Evolutionary conservation across 2,329 filamentous ascomycete species (phyloP).

Genomic region (Leptosphaerulina australis): DNA sequence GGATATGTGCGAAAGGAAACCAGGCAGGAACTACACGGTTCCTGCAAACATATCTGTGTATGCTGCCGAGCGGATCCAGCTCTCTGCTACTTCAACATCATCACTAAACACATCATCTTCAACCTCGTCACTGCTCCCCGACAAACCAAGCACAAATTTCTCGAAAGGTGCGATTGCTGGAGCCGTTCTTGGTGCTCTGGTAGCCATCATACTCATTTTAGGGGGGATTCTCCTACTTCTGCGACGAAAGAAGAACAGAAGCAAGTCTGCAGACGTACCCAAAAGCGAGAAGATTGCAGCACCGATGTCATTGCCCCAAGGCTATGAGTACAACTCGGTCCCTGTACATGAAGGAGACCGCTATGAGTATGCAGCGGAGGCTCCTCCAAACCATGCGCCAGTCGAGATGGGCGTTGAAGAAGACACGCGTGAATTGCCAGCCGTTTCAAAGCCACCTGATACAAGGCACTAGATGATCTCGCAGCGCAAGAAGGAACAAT

Average conservation of each 20-base stretch:
- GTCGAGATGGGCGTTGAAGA: background rate
- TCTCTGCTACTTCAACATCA: slow-evolving; percentile 1
- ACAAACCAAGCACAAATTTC: slow-evolving; percentile 3
- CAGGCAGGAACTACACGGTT: slow-evolving; percentile 20
- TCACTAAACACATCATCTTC: slow-evolving; percentile 1
- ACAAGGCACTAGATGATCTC: background rate
- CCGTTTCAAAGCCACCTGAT: background rate
- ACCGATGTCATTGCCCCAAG: background rate
- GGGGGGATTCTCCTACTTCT: slow-evolving; percentile 24
- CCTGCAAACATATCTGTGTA: slow-evolving; percentile 23
- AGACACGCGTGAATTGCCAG: background rate
- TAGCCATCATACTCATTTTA: slow-evolving; percentile 21
- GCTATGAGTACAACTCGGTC: background rate
- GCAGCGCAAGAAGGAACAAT: too few species aligned
- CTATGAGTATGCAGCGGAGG: slow-evolving; percentile 3
- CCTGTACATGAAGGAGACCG: background rate
- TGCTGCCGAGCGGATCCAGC: slow-evolving; percentile 21
- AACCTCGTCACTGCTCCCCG: background rate
- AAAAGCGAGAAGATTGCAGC: background rate
- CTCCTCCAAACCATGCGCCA: background rate
- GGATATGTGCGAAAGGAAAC: slow-evolving; percentile 28
- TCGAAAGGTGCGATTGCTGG: slow-evolving; percentile 27
- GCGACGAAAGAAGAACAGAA: slow-evolving; percentile 18
- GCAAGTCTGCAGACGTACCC: background rate
- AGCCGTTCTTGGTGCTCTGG: slow-evolving; percentile 25